Conservation (phyloP, 2,329 filamentous ascomycete genomes). For the Aspergillus fumigatiaffinis region DNA sequence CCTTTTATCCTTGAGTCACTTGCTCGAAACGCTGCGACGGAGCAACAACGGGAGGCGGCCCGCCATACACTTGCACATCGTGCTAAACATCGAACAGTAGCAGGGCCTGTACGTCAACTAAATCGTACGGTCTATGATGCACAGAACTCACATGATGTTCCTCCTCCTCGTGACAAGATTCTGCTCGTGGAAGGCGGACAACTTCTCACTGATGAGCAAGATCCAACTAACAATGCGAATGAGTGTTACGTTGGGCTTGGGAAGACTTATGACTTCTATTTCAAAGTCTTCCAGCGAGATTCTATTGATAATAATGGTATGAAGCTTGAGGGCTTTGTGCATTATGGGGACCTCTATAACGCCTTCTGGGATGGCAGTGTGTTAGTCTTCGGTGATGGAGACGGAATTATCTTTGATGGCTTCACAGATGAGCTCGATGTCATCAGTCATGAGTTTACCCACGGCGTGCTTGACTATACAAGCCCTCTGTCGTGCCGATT, state of each 20-base stretch:
- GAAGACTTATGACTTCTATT: neutral
- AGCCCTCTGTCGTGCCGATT: conserved; percentile 43
- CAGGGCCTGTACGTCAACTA: neutral
- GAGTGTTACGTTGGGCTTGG: neutral
- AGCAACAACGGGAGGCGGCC: conserved; percentile 1
- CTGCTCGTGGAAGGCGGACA: conserved; percentile 3
- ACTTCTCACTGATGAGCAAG: neutral
- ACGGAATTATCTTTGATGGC: conserved; percentile 46
- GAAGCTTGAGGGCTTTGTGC: neutral
- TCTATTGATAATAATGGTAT: neutral
- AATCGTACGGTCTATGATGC: neutral
- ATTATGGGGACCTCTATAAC: neutral
- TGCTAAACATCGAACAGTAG: neutral
- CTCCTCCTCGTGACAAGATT: conserved; percentile 1
- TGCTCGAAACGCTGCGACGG: conserved; percentile 1
- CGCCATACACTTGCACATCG: neutral
- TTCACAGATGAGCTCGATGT: conserved; percentile 54
- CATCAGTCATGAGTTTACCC: conserved; percentile 36
- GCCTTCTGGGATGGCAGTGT: neutral
- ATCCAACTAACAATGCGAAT: neutral
- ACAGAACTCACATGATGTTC: neutral
- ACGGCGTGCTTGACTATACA: conserved; percentile 53
- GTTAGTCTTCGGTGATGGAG: conserved; percentile 55
- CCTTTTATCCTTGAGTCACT: conserved; percentile 3
- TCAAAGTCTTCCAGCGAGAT: neutral